Conservation (phyloP, 192 early-diverging fungal genomes). For the Umbelopsis vinacea region DNA sequence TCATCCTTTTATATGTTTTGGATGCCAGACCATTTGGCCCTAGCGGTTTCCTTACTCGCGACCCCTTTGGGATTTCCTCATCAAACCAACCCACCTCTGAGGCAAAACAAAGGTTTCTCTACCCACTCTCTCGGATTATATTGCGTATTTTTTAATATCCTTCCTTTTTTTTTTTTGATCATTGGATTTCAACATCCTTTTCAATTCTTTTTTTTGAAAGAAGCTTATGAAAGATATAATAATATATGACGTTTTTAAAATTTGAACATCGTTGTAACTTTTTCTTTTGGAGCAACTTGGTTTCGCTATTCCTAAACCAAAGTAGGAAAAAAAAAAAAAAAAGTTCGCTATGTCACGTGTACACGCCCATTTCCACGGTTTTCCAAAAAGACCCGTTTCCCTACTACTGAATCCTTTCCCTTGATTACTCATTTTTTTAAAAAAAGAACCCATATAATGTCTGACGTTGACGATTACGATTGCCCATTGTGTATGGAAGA, state of each 20-base stretch:
- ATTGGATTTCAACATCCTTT: no score
- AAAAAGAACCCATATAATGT: slow-evolving; percentile 31
- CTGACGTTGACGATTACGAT: slow-evolving; percentile 87
- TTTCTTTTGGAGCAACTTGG: no score
- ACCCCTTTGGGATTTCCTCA: slow-evolving; percentile 12
- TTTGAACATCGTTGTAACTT: no score
- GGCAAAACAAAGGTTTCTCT: slow-evolving; percentile 10
- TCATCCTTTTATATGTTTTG: slow-evolving; percentile 23
- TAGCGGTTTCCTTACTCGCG: slow-evolving; percentile 8
- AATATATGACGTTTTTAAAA: no score
- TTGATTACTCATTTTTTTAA: background rate
- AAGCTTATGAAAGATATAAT: no score
- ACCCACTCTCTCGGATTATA: background rate
- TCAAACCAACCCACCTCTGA: slow-evolving; percentile 16
- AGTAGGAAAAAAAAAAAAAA: no score
- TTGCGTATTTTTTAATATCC: background rate
- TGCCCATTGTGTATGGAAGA: slow-evolving; percentile 98
- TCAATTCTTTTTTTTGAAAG: no score
- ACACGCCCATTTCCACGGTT: no score
- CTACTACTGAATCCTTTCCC: background rate
- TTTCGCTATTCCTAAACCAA: no score
- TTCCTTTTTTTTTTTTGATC: no score
- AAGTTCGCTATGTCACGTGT: no score
- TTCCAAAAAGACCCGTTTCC: no score
- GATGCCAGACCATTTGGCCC: slow-evolving; percentile 13